Evolutionary conservation across 2,329 filamentous ascomycete genomes (phyloP).

Genomic region (Coleophoma cylindrospora): DNA sequence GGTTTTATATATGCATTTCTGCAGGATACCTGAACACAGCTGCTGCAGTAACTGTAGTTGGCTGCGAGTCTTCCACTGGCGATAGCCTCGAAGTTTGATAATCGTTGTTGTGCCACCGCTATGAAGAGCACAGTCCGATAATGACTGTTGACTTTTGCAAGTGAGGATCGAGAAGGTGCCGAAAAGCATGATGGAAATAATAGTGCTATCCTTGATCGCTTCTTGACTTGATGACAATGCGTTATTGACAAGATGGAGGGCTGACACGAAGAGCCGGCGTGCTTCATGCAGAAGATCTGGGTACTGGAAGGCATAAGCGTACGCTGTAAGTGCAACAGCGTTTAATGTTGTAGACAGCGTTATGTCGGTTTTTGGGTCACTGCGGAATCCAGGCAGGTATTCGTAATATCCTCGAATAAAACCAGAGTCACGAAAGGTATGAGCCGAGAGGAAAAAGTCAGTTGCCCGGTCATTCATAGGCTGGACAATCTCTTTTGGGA

Average conservation of each 20-base stretch:
- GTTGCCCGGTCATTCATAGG: neutral
- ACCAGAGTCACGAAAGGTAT: neutral
- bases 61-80: neutral
- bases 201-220: neutral
- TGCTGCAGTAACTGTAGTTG: neutral
- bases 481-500: neutral
- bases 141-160: neutral
- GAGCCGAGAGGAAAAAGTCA: neutral
- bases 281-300: neutral
- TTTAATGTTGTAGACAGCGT: neutral
- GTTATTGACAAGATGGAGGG: neutral
- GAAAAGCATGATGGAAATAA: neutral
- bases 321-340: neutral
- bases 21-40: neutral
- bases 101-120: neutral
- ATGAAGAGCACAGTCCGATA: neutral
- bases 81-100: neutral
- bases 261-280: neutral
- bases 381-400: neutral
- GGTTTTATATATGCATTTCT: neutral
- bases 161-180: neutral
- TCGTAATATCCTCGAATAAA: neutral
- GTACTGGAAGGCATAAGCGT: neutral
- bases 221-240: neutral
- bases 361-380: neutral